phyloP scores from a whole-genome alignment of 768 basidiomycete genomes.

The Termitomyces titanicus region DNA sequence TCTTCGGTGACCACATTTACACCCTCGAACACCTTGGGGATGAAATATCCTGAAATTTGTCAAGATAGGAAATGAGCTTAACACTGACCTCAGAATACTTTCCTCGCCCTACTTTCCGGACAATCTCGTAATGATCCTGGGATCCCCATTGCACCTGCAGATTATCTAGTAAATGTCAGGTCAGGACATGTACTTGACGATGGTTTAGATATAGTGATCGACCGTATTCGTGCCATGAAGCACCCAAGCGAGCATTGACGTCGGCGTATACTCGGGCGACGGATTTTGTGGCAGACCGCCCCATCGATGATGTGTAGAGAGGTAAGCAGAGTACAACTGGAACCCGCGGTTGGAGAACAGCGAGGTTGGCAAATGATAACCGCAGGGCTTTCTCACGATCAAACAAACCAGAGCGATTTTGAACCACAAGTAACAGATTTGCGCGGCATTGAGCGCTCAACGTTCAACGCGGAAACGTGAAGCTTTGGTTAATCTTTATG shows the following conservation, averaged over 20 bases:
- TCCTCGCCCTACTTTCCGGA: slow-evolving; percentile 91
- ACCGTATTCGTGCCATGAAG: slow-evolving; percentile 98
- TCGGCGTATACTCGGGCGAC: slow-evolving; percentile 85
- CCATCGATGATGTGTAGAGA: slow-evolving; percentile 43
- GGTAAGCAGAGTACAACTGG: slow-evolving; percentile 5
- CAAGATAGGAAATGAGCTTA: slow-evolving; percentile 2
- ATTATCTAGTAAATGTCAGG: slow-evolving; percentile 61
- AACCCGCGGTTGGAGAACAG: slow-evolving; percentile 6
- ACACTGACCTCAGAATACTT: slow-evolving; percentile 86
- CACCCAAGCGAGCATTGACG: slow-evolving; percentile 83
- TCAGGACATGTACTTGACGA: slow-evolving; percentile 15
- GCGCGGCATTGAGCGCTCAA: not conserved
- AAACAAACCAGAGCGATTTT: not conserved
- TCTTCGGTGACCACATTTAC: slow-evolving; percentile 87
- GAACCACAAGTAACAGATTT: too few relatives aligned
- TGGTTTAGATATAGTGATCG: slow-evolving; percentile 18
- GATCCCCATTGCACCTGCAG: slow-evolving; percentile 97
- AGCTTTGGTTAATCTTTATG: not conserved
- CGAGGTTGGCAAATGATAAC: slow-evolving; percentile 19
- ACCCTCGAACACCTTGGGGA: slow-evolving; percentile 81
- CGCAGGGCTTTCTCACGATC: slow-evolving; percentile 23
- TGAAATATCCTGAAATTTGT: slow-evolving; percentile 10
- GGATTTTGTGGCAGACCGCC: slow-evolving; percentile 69
- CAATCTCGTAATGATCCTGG: slow-evolving; percentile 97
- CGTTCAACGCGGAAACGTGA: too few relatives aligned